phyloP scores from a whole-genome alignment of 495 filamentous ascomycete genomes.

The Hyaloscypha hepaticicola region DNA sequence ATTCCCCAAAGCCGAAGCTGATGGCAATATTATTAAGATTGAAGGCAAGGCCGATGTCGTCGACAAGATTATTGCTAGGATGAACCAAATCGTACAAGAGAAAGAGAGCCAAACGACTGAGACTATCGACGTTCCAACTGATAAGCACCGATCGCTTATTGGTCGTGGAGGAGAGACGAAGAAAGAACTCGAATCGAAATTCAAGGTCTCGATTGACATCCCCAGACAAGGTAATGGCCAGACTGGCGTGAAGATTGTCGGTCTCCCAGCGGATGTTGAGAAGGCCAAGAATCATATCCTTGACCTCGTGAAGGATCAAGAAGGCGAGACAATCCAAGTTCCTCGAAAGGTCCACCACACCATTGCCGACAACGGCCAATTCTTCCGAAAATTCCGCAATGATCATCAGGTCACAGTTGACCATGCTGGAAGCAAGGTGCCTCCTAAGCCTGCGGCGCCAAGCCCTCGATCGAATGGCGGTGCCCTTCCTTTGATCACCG shows the following conservation, averaged over 20 bases:
- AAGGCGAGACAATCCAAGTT: slow-evolving; percentile 81
- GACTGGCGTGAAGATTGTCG: slow-evolving; percentile 81
- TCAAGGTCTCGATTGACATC: slow-evolving; percentile 86
- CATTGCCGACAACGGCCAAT: slow-evolving; percentile 83
- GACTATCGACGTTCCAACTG: slow-evolving; percentile 73
- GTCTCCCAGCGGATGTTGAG: slow-evolving; percentile 72
- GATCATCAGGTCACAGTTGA: slow-evolving; percentile 87
- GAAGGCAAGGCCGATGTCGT: slow-evolving; percentile 82
- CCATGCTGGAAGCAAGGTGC: slow-evolving; percentile 75
- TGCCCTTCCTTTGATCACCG: slow-evolving; percentile 83
- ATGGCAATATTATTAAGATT: slow-evolving; percentile 80
- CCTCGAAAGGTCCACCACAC: slow-evolving; percentile 78
- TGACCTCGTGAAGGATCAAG: slow-evolving; percentile 76
- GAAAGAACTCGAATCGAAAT: slow-evolving; percentile 81
- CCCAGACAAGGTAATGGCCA: slow-evolving; percentile 69
- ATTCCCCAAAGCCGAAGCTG: slow-evolving; percentile 78
- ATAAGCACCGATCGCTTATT: slow-evolving; percentile 89
- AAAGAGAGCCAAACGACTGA: slow-evolving; percentile 75
- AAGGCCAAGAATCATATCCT: slow-evolving; percentile 83
- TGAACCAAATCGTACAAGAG: slow-evolving; percentile 74
- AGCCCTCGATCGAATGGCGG: slow-evolving; percentile 49
- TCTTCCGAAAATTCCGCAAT: slow-evolving; percentile 83
- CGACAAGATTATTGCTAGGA: slow-evolving; percentile 81
- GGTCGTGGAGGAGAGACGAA: slow-evolving; percentile 86
- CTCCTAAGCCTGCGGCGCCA: slow-evolving; percentile 57